phyloP scores from a whole-genome alignment of 768 basidiomycete genomes.

The Tylopilus sp. region DNA sequence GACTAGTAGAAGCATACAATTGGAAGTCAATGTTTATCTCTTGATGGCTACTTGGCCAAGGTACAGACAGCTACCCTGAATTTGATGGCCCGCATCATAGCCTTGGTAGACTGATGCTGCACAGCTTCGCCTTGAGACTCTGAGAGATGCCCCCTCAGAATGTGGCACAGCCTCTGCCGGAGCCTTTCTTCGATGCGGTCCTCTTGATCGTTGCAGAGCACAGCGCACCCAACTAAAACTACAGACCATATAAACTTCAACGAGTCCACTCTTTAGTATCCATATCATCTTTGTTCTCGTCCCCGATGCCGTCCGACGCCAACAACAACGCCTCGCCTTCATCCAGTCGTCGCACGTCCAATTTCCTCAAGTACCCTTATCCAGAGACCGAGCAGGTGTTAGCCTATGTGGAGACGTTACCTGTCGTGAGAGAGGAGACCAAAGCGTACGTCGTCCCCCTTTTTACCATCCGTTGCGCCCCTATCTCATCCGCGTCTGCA shows the following conservation, averaged over 20 bases:
- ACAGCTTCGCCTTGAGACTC: background rate
- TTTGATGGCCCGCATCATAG: background rate
- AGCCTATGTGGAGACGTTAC: constrained; percentile 10
- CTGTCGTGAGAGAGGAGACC: constrained; percentile 19
- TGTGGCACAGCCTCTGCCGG: background rate
- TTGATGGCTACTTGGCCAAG: too few relatives aligned
- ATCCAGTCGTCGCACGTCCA: background rate
- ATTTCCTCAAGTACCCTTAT: constrained; percentile 20
- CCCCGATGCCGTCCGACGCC: background rate
- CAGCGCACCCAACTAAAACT: background rate
- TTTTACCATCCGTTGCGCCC: too few relatives aligned
- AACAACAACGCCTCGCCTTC: constrained; percentile 9
- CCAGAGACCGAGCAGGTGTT: constrained; percentile 8
- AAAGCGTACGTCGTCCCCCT: constrained; percentile 11
- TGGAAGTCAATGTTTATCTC: background rate
- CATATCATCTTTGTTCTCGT: too few relatives aligned
- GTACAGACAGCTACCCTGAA: too few relatives aligned
- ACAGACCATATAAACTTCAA: background rate
- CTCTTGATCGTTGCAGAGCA: constrained; percentile 1
- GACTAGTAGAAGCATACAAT: constrained; percentile 2
- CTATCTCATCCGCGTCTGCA: too few relatives aligned
- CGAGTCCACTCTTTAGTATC: too few relatives aligned
- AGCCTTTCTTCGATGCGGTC: background rate
- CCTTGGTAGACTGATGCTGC: too few relatives aligned
- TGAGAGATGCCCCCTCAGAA: too few relatives aligned